phyloP scores from a whole-genome alignment of 2,329 filamentous ascomycete genomes.

The Nemania sp. region DNA sequence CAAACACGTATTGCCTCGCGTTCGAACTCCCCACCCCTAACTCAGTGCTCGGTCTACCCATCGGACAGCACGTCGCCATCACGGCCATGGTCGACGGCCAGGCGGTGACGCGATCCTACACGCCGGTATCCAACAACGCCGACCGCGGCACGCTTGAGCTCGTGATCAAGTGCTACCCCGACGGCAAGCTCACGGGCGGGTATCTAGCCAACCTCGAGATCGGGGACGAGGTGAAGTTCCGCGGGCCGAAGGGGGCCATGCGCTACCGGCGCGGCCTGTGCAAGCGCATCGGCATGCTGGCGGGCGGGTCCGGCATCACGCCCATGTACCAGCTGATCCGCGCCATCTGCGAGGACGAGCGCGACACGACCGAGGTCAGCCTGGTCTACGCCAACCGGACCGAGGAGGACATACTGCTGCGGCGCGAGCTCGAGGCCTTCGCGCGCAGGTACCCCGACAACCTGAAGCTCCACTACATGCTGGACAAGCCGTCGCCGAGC shows the following conservation, averaged over 20 bases:
- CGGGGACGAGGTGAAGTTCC: constrained; percentile 56
- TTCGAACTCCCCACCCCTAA: constrained; percentile 52
- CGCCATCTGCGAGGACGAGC: constrained; percentile 64
- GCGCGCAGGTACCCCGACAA: constrained; percentile 56
- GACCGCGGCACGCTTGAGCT: constrained; percentile 56
- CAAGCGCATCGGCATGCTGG: constrained; percentile 58
- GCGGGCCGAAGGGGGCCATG: constrained; percentile 63
- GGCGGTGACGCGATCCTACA: constrained; percentile 57
- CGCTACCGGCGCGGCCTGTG: constrained; percentile 50
- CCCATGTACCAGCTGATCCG: constrained; percentile 67
- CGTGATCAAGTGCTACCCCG: constrained; percentile 56
- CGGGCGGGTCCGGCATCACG: constrained; percentile 57
- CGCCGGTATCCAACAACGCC: constrained; percentile 55
- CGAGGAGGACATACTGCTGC: constrained; percentile 63
- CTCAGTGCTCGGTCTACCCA: constrained; percentile 57
- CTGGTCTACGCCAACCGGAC: constrained; percentile 64
- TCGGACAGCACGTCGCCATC: constrained; percentile 61
- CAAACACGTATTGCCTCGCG: constrained; percentile 51
- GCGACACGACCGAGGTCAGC: constrained; percentile 59
- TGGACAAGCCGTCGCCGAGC: constrained; percentile 49
- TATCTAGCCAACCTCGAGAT: constrained; percentile 53
- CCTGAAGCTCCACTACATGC: constrained; percentile 59
- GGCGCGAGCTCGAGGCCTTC: constrained; percentile 59
- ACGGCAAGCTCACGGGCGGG: constrained; percentile 54
- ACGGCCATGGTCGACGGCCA: constrained; percentile 52